These are phyloP conservation scores for Alternaria triticimaculans DNA, from an alignment of 2,329 filamentous ascomycete species.

Conservation along the genomic window DNA sequence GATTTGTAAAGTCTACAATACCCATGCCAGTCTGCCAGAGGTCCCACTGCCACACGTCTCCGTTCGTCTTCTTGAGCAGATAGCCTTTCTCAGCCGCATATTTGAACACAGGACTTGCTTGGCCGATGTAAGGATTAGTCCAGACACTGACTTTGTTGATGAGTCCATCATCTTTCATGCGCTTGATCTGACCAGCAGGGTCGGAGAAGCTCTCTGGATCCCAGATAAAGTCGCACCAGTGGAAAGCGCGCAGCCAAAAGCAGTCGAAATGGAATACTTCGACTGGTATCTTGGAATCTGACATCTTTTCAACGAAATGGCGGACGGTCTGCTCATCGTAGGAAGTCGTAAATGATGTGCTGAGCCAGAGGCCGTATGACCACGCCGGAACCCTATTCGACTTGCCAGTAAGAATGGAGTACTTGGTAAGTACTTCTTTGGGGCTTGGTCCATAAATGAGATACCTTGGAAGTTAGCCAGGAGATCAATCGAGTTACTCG, in stretches of 20 bases:
- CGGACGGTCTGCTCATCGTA: slow-evolving; percentile 74
- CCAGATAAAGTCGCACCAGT: slow-evolving; percentile 78
- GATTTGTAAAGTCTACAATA: slow-evolving; percentile 76
- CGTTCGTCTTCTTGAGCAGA: slow-evolving; percentile 71
- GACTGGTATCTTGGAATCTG: slow-evolving; percentile 67
- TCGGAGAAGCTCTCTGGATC: slow-evolving; percentile 73
- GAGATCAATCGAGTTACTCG: background rate
- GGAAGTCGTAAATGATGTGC: slow-evolving; percentile 75
- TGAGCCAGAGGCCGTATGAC: slow-evolving; percentile 80
- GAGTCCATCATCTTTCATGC: slow-evolving; percentile 68
- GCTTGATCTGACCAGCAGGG: slow-evolving; percentile 67
- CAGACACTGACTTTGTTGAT: slow-evolving; percentile 71
- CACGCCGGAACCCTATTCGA: slow-evolving; percentile 71
- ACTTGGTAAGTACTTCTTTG: slow-evolving; percentile 73
- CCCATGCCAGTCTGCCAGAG: slow-evolving; percentile 81
- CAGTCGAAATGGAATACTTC: slow-evolving; percentile 79
- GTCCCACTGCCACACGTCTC: slow-evolving; percentile 78
- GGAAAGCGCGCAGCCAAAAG: slow-evolving; percentile 79
- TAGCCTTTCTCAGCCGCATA: slow-evolving; percentile 71
- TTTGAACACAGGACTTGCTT: slow-evolving; percentile 70
- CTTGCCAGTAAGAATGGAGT: slow-evolving; percentile 71
- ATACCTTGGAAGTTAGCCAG: slow-evolving; percentile 52
- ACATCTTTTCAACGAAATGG: slow-evolving; percentile 73
- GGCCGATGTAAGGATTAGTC: slow-evolving; percentile 78
- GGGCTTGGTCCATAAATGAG: slow-evolving; percentile 74